phyloP scores from a whole-genome alignment of 2,329 filamentous ascomycete species.

The Colletotrichum salicis region DNA sequence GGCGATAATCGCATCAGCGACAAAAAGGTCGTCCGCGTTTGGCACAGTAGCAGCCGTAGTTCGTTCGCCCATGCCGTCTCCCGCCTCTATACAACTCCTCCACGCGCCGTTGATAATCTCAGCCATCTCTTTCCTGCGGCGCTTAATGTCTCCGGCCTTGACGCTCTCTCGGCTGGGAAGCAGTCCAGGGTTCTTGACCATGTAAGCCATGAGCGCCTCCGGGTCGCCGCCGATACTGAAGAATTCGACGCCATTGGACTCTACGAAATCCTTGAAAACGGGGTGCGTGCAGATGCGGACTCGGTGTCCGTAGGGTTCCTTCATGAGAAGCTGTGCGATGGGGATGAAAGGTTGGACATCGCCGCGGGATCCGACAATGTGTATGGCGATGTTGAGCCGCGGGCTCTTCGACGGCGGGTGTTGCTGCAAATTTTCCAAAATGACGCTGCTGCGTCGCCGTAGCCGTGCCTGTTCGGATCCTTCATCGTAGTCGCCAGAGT shows the following conservation, averaged over 20 bases:
- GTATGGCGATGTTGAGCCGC: constrained; percentile 46
- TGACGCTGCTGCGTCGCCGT: constrained; percentile 19
- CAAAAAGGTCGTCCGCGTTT: constrained; percentile 51
- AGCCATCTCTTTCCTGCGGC: constrained; percentile 48
- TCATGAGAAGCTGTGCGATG: constrained; percentile 57
- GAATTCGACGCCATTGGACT: constrained; percentile 64
- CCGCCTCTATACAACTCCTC: constrained; percentile 50
- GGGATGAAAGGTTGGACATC: constrained; percentile 66
- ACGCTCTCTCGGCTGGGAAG: constrained; percentile 49
- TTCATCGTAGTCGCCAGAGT: background rate
- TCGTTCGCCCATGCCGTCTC: constrained; percentile 43
- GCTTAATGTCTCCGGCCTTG: constrained; percentile 48
- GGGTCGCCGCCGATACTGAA: constrained; percentile 68
- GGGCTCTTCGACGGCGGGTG: constrained; percentile 31
- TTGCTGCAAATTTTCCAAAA: constrained; percentile 17
- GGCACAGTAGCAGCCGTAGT: constrained; percentile 42
- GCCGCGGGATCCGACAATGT: constrained; percentile 46
- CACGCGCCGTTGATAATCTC: constrained; percentile 51
- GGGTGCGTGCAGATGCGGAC: constrained; percentile 67
- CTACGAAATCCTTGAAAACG: constrained; percentile 64
- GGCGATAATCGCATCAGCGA: constrained; percentile 66
- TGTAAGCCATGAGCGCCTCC: constrained; percentile 56
- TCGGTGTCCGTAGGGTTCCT: constrained; percentile 58
- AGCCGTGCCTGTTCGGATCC: background rate
- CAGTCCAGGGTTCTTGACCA: constrained; percentile 53